These are phyloP conservation scores for Abelmoschus esculentus DNA, from an alignment of 345 rosid genomes.

Conservation along the genomic window DNA sequence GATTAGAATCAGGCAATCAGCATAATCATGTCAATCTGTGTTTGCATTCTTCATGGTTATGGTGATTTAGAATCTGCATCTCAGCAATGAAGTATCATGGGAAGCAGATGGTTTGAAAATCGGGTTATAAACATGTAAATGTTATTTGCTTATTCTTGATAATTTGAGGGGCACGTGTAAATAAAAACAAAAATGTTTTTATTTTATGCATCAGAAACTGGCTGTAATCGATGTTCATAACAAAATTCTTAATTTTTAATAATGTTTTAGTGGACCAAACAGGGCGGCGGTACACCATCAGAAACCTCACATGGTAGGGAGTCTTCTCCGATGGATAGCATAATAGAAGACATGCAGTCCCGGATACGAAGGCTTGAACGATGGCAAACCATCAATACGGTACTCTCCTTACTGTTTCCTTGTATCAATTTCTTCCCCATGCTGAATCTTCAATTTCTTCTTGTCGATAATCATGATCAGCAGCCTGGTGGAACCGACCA, in stretches of 20 bases:
- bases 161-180: background rate
- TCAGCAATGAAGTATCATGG: background rate
- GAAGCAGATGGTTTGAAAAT: background rate
- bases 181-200: background rate
- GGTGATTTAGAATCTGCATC: background rate
- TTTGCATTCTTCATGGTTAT: background rate
- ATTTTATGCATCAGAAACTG: background rate
- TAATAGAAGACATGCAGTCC: constrained; percentile 86
- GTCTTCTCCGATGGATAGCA: constrained; percentile 50
- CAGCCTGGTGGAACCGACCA: no score
- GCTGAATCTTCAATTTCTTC: background rate
- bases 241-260: background rate
- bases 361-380: constrained; percentile 63
- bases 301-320: constrained; percentile 63
- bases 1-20: background rate
- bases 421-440: background rate
- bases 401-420: constrained; percentile 15
- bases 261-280: constrained; percentile 15
- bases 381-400: constrained; percentile 93
- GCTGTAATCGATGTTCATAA: background rate
- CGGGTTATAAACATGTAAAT: background rate
- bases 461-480: background rate
- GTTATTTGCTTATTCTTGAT: background rate
- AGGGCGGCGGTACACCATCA: constrained; percentile 68
- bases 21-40: background rate